Base-by-base conservation (phyloP, 2,329 filamentous ascomycete genomes). In the Penicillium concentricum region DNA sequence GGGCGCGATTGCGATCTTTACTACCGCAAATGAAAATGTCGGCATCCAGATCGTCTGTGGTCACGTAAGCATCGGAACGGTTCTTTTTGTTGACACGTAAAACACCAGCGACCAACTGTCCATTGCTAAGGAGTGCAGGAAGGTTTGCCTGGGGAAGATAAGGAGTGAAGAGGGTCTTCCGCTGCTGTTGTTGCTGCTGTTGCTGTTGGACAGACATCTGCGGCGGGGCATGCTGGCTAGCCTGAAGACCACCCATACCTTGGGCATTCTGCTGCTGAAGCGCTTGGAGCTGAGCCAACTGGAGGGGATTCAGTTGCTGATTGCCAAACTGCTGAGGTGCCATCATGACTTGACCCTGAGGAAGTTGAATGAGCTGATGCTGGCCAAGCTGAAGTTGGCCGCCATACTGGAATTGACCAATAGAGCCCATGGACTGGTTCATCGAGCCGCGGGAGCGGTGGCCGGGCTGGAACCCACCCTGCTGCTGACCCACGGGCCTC, bases 61-160 rank as follows among this genome's bases (percentile, higher is more conserved):
- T 94, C 54, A 99, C 94, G 69, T 99, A 99, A 28, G 94, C 94
- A 76, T 99, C 94, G 68, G 93, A 97, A 62, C 94, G 89, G 78
- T 99, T 99, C 83, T 99, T 99, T 82, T 97, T 99, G 85, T 99
- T 99, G 64, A 99, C 94, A 59, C 94, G 90, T 51, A 99, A 88
- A 66, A 97, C 92, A 79, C 94, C 94, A 60, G 93, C 93, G 53
- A 99, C 94, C 56, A 99, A 87, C 76, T 96, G 92, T 18, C 94
- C 94, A 69, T 97, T 91, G 59, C 86, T 88, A 56, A 97, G 85
- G 38, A 99, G 84, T 49, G 92, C 93, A 57, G 94, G 94, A 20
- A 99, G 82, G 57, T 89, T 95, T 7, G 93, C 93, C 74, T 99
- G 94, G 16, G 94, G 93, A 49, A 99, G 84, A 70, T 99, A 99